Conservation (phyloP, 768 basidiomycete genomes). For the Suillus occidentalis region DNA sequence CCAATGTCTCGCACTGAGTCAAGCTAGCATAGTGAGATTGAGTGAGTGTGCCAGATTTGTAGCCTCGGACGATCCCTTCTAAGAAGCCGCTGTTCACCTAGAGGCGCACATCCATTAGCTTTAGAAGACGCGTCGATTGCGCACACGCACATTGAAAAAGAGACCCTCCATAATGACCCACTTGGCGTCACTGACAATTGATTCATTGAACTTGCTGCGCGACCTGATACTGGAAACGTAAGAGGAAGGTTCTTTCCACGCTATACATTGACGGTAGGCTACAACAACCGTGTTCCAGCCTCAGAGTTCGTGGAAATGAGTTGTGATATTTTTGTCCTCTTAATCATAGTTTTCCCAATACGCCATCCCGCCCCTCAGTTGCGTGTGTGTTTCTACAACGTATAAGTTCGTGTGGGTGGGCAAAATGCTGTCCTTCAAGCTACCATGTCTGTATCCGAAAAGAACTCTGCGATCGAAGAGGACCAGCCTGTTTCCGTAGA, state of each 20-base stretch:
- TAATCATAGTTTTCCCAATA: neutral
- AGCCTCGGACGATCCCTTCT: conserved; percentile 85
- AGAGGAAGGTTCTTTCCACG: conserved; percentile 24
- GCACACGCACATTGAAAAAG: conserved; percentile 74
- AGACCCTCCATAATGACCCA: conserved; percentile 70
- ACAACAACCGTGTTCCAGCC: neutral
- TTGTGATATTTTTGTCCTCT: neutral
- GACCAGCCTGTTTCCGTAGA: conserved; percentile 4
- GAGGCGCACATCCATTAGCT: conserved; percentile 24
- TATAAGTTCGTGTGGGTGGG: neutral
- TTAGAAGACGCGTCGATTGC: conserved; percentile 1
- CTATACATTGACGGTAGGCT: no score
- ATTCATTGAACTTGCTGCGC: neutral
- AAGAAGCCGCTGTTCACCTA: conserved; percentile 76
- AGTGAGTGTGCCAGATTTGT: conserved; percentile 89
- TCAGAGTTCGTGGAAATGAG: neutral
- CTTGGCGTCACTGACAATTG: neutral
- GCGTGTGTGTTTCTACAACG: neutral
- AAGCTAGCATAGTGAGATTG: conserved; percentile 91
- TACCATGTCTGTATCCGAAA: conserved; percentile 14
- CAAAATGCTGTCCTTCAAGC: no score
- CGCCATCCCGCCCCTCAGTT: conserved; percentile 7
- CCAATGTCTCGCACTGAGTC: conserved; percentile 95
- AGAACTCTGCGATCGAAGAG: conserved; percentile 11
- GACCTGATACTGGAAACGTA: conserved; percentile 1